Conservation (phyloP, 176 grass and related monocot species). For the Alopecurus myosuroides region DNA sequence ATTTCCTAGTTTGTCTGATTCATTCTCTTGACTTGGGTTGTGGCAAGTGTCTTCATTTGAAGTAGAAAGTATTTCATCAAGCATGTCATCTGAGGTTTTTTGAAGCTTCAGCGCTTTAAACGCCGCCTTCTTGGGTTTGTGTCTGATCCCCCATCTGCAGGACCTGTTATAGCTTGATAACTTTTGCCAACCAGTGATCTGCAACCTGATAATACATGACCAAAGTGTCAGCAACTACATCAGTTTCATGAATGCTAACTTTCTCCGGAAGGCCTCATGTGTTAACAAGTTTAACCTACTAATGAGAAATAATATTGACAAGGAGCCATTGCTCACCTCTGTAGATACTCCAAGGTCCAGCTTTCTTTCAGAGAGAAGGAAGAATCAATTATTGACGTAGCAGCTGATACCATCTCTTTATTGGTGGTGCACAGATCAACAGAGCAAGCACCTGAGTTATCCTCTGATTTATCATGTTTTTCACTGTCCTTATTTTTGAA, state of each 20-base stretch:
- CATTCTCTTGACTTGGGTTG: constrained; percentile 32
- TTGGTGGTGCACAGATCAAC: constrained; percentile 14
- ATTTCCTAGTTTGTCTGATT: constrained; percentile 55
- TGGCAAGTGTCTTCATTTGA: constrained; percentile 39
- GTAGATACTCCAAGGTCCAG: constrained; percentile 48
- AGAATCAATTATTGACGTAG: constrained; percentile 75
- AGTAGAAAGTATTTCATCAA: constrained; percentile 33
- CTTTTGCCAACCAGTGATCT: constrained; percentile 62
- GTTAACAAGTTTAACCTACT: neutral
- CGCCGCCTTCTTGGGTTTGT: constrained; percentile 60
- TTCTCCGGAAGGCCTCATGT: neutral
- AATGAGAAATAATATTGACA: neutral
- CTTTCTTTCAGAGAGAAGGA: constrained; percentile 53
- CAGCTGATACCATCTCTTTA: constrained; percentile 33
- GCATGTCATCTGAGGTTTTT: constrained; percentile 46
- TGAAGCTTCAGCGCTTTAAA: constrained; percentile 87
- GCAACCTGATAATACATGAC: constrained; percentile 38
- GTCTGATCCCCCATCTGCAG: constrained; percentile 69
- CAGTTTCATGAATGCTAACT: neutral
- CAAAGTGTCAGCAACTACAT: too few species aligned
- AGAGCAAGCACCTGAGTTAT: constrained; percentile 8
- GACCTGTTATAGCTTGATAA: constrained; percentile 49
- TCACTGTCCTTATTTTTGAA: constrained; percentile 60
- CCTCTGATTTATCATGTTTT: constrained; percentile 37
- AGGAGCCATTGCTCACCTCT: constrained; percentile 52